phyloP scores from a whole-genome alignment of 257 asterid species.

The Plantago major region DNA sequence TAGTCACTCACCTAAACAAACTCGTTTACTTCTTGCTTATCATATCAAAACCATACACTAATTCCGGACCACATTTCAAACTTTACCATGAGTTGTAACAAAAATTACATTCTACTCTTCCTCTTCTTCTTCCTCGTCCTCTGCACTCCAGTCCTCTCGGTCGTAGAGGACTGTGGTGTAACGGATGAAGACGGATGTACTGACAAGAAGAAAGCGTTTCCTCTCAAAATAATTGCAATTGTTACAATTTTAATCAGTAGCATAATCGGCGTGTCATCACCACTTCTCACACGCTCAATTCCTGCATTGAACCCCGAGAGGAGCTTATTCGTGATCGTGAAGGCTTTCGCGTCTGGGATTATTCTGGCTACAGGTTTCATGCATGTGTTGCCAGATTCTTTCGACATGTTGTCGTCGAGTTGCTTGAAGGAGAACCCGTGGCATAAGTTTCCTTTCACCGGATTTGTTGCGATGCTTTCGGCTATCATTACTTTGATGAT shows the following conservation, averaged over 20 bases:
- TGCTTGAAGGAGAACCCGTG: conserved; percentile 22
- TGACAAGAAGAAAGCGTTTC: conserved; percentile 17
- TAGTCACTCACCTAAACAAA: too few species aligned
- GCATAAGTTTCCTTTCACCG: conserved; percentile 26
- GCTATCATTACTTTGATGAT: conserved; percentile 18
- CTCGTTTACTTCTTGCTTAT: background rate
- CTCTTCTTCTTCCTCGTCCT: background rate
- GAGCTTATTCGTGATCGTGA: conserved; percentile 23
- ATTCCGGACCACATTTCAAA: background rate
- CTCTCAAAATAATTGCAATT: conserved; percentile 19
- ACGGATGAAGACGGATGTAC: background rate
- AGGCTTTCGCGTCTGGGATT: conserved; percentile 36
- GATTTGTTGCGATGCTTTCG: conserved; percentile 21
- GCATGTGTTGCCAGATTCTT: conserved; percentile 29
- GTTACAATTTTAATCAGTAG: conserved; percentile 11
- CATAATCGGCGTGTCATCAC: conserved; percentile 20
- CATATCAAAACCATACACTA: background rate
- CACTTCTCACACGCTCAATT: conserved; percentile 19
- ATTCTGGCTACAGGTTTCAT: conserved; percentile 31
- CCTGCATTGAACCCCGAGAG: conserved; percentile 22
- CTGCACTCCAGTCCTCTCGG: conserved; percentile 6
- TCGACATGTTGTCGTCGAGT: conserved; percentile 22
- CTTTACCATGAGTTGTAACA: background rate
- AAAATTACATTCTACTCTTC: background rate
- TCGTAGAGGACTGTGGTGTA: conserved; percentile 17